These are phyloP conservation scores for Eimeria zaria DNA, from an alignment of 169 alveolate genomes.

Conservation along the genomic window DNA sequence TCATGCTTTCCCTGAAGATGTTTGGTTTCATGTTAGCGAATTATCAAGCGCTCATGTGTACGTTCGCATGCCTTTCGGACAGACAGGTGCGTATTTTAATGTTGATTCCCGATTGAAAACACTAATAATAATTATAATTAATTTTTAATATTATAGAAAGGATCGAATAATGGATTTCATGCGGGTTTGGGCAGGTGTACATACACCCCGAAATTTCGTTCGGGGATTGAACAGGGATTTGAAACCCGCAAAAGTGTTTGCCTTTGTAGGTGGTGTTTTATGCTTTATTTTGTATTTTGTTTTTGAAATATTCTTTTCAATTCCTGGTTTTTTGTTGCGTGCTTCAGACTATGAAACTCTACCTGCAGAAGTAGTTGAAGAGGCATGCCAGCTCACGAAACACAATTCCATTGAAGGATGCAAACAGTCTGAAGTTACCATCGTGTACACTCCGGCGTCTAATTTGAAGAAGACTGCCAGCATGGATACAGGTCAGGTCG, in stretches of 20 bases:
- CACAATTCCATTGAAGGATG: conserved; percentile 87
- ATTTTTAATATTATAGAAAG: too few relatives aligned
- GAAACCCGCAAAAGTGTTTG: background rate
- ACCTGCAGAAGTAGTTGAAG: conserved; percentile 75
- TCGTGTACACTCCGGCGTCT: conserved; percentile 92
- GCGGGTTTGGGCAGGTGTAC: background rate
- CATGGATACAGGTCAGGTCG: conserved; percentile 91
- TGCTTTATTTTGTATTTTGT: background rate
- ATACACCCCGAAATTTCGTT: background rate
- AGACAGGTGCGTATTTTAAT: conserved; percentile 6
- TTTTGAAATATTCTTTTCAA: background rate
- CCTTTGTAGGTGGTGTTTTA: background rate
- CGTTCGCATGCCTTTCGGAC: conserved; percentile 87
- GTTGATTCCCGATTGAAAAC: too few relatives aligned
- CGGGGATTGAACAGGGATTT: background rate
- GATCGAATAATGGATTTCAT: too few relatives aligned
- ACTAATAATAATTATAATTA: background rate
- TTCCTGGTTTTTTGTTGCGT: background rate
- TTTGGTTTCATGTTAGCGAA: conserved; percentile 94
- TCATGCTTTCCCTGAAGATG: conserved; percentile 92
- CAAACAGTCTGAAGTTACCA: conserved; percentile 84
- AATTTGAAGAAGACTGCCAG: conserved; percentile 88
- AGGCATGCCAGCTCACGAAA: conserved; percentile 89
- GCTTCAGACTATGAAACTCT: conserved; percentile 38
- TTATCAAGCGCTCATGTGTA: conserved; percentile 93